Percentiles rank a stretch among this genome's conserved stretches.
phyloP scores from a whole-genome alignment of 1,284 basidiomycete species.

The Inonotus obliquus region DNA sequence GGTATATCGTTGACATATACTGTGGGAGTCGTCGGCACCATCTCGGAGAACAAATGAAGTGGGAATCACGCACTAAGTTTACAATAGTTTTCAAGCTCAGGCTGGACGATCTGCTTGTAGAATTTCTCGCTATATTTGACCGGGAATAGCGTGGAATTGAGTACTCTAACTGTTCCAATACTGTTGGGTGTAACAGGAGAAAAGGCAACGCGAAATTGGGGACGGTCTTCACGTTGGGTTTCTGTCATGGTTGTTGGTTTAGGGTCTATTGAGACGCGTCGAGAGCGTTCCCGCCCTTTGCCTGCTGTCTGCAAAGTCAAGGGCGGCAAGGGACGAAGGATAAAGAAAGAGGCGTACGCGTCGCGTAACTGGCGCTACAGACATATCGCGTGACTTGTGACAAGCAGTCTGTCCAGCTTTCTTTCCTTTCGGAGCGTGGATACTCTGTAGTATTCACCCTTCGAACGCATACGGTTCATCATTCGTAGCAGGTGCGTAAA shows the following conservation, averaged over 20 bases:
- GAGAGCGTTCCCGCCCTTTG: neutral
- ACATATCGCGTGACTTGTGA: no score
- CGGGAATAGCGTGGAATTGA: slow-evolving; percentile 76
- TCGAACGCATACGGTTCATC: no score
- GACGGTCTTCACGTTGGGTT: slow-evolving; percentile 6
- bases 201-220: slow-evolving; percentile 51
- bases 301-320: neutral
- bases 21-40: slow-evolving; percentile 27
- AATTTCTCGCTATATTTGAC: slow-evolving; percentile 81
- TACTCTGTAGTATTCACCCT: no score
- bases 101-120: slow-evolving; percentile 65
- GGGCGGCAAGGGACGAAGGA: neutral
- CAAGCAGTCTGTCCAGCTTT: no score
- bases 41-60: neutral
- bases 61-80: slow-evolving; percentile 53
- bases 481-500: no score
- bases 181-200: slow-evolving; percentile 74
- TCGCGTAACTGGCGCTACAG: neutral
- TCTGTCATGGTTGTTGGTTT: neutral
- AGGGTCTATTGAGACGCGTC: neutral
- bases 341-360: neutral
- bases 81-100: slow-evolving; percentile 75
- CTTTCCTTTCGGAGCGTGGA: no score
- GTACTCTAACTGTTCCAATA: slow-evolving; percentile 73
- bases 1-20: slow-evolving; percentile 86